These are phyloP conservation scores for Waltergamsia citrina DNA, from an alignment of 2,329 filamentous ascomycete species.

Conservation along the genomic window DNA sequence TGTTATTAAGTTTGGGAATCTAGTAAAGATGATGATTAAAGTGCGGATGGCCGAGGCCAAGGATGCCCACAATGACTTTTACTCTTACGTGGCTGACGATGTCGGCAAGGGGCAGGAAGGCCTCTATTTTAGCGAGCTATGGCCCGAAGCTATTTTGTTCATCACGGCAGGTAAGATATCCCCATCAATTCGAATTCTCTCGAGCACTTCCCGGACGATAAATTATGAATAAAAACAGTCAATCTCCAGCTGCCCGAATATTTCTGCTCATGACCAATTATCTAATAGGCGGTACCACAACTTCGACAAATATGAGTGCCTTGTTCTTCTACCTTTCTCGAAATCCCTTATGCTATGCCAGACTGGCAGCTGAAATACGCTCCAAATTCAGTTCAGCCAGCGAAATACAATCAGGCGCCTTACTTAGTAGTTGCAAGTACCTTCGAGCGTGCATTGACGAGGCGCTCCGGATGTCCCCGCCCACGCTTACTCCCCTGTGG, in stretches of 20 bases:
- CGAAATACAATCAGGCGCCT: constrained; percentile 21
- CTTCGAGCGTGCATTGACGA: constrained; percentile 29
- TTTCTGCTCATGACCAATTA: too few relatives aligned
- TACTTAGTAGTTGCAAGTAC: constrained; percentile 22
- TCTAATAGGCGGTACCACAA: constrained; percentile 5
- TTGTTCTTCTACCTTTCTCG: constrained; percentile 6
- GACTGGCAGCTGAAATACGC: constrained; percentile 23
- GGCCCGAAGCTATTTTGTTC: not conserved
- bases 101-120: not conserved
- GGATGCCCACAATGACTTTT: not conserved
- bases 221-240: not conserved
- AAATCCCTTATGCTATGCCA: constrained; percentile 6
- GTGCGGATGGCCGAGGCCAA: not conserved
- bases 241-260: too few relatives aligned
- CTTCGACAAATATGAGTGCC: constrained; percentile 3
- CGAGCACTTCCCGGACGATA: too few relatives aligned
- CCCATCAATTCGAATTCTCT: too few relatives aligned
- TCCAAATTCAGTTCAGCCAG: constrained; percentile 20
- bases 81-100: not conserved
- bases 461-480: constrained; percentile 11
- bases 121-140: not conserved
- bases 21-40: not conserved
- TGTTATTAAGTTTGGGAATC: too few relatives aligned
- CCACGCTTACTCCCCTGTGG: constrained; percentile 5
- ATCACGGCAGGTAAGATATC: not conserved